phyloP scores from a whole-genome alignment of 192 early-diverging fungal species.

The Pilaira anomala region DNA sequence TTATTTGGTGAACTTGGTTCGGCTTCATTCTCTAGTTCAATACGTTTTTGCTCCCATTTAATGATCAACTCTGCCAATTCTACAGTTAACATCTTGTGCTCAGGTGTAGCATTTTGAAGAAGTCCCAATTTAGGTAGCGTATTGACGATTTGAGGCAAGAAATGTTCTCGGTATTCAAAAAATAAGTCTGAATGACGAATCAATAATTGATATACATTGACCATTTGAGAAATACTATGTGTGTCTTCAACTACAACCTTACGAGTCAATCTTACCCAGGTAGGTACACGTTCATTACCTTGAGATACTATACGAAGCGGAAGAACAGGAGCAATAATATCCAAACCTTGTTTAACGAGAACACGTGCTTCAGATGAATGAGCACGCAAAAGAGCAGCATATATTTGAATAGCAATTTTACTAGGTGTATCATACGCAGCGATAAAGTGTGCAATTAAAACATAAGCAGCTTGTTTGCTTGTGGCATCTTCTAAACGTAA shows the following conservation, averaged over 20 bases:
- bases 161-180: conserved; percentile 84
- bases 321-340: conserved; percentile 89
- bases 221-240: conserved; percentile 83
- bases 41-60: conserved; percentile 80
- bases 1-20: conserved; percentile 6
- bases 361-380: conserved; percentile 86
- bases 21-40: conserved; percentile 27
- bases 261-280: conserved; percentile 86
- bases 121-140: conserved; percentile 86
- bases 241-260: conserved; percentile 91
- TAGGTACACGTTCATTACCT: conserved; percentile 50
- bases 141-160: conserved; percentile 85
- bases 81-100: conserved; percentile 81
- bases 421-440: conserved; percentile 88
- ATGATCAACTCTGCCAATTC: conserved; percentile 90
- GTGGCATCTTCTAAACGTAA: conserved; percentile 85
- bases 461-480: conserved; percentile 95
- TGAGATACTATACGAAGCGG: conserved; percentile 66
- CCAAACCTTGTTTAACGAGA: conserved; percentile 90
- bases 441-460: conserved; percentile 89
- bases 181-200: conserved; percentile 87
- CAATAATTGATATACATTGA: conserved; percentile 89
- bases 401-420: conserved; percentile 85
- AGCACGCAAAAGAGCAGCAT: conserved; percentile 80
- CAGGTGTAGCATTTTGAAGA: conserved; percentile 77